Base-by-base conservation (phyloP, 345 rosid species). In the Sapria himalayana region DNA sequence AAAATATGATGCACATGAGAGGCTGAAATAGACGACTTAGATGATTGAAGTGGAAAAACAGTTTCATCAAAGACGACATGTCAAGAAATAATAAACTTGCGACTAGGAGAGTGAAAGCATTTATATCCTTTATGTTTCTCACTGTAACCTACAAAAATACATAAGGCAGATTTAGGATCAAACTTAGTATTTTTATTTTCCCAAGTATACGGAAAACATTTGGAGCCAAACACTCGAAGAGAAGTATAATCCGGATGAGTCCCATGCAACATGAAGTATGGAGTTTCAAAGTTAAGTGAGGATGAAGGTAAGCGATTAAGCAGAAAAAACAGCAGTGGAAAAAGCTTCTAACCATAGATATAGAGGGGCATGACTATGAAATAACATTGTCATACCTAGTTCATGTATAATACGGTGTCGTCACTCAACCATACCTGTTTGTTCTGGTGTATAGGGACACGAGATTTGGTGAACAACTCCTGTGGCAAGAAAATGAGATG, bases 331-430 rank as follows among this genome's bases (percentile, higher is more conserved):
- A 19, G 1, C 18, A 1, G 17, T 48, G 4, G 31, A 5, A 13
- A 48, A 48, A 12, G 33, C 45, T 15, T 48, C 22, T 0, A 47
- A 12, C 43, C 48, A 47, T 13, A 41, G 9, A 15, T 5, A 47
- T 4, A 46, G 3, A 7, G 19, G 38, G 0, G 42, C 43, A 40
- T 32, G 13, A 44, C 11, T 9, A 4, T 47, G 41, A 6, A 46
- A 54, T 8, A 54, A 4, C 33, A 37, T 52, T 0, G 33, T 16
- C 45, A 52, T 44, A 1, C 45, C 57, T 6, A 52, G 0, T 22
- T 52, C 57, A 4, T 27, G 3, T 19, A 44, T 52, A 0, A 19
- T 22, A 1, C 32, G 21, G 6, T 52, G 39, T 2, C 39, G 0
- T 1, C 27, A 1, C 25, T 45, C 46, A 53, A 31, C 40, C 25